Evolutionary conservation across 2,329 filamentous ascomycete genomes (phyloP).

Genomic region (Chrysoporthe austroafricana): DNA sequence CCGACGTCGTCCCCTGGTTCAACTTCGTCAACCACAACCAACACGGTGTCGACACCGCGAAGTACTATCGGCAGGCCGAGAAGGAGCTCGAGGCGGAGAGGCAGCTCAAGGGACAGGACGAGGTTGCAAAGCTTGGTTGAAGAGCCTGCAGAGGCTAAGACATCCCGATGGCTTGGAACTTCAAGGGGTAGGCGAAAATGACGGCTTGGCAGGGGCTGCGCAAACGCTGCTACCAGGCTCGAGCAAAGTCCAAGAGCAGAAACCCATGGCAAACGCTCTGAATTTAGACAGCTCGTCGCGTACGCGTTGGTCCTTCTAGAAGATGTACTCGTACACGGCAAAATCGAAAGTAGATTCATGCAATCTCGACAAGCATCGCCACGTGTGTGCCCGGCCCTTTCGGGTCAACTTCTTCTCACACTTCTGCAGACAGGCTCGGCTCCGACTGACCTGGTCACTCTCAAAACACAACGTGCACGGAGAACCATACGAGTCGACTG

Average conservation of each 20-base stretch:
- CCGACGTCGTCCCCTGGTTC: slow-evolving; percentile 90
- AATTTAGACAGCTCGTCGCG: not conserved
- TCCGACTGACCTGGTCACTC: no score
- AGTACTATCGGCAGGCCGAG: slow-evolving; percentile 97
- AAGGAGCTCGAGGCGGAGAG: slow-evolving; percentile 85
- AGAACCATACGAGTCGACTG: no score
- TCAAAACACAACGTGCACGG: no score
- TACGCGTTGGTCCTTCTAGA: not conserved
- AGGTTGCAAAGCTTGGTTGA: slow-evolving; percentile 24
- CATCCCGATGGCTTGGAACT: not conserved
- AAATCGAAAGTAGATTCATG: not conserved
- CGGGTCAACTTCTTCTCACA: no score
- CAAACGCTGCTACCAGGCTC: not conserved
- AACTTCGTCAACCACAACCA: slow-evolving; percentile 97
- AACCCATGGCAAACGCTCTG: not conserved
- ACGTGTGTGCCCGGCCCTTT: no score
- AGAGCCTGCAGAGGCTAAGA: not conserved
- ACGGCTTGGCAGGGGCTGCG: not conserved
- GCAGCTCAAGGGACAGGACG: slow-evolving; percentile 19
- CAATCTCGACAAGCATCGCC: not conserved
- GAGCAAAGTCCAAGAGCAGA: not conserved
- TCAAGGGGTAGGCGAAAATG: not conserved
- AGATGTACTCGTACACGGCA: not conserved
- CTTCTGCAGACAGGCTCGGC: not conserved
- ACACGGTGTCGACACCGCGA: slow-evolving; percentile 96